phyloP scores from a whole-genome alignment of 306 rosid genomes.

The Nissolia schottii region DNA sequence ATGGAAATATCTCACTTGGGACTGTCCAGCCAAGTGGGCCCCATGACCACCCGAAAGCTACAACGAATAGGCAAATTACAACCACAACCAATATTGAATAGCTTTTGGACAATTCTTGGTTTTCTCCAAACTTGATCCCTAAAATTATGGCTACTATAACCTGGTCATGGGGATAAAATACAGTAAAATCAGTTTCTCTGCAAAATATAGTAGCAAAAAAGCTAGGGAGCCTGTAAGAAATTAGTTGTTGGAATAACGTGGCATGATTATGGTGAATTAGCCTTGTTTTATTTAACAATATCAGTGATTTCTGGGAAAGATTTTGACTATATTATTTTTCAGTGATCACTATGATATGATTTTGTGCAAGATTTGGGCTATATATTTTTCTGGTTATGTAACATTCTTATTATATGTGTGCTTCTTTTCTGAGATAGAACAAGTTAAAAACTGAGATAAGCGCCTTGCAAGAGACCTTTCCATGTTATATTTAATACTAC shows the following conservation, averaged over 20 bases:
- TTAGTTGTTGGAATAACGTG: no score
- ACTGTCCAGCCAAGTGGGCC: constrained; percentile 47
- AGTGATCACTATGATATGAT: no score
- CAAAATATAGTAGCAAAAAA: neutral
- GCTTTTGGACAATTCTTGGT: constrained; percentile 49
- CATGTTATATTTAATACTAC: neutral
- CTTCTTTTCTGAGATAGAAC: neutral
- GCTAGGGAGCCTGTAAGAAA: no score
- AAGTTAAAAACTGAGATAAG: neutral
- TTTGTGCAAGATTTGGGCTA: no score
- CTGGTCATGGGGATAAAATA: constrained; percentile 38
- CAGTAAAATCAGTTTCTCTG: neutral
- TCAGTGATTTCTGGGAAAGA: no score
- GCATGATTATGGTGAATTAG: no score
- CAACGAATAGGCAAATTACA: constrained; percentile 72
- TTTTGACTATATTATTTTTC: no score
- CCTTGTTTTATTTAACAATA: no score
- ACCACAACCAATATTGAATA: constrained; percentile 60
- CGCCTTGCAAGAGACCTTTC: neutral
- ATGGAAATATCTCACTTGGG: constrained; percentile 47
- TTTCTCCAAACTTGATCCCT: constrained; percentile 59
- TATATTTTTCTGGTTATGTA: no score
- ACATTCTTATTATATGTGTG: no score
- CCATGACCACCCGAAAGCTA: constrained; percentile 63
- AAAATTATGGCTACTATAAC: constrained; percentile 62